Conservation (phyloP, 2,329 filamentous ascomycete genomes). For the Nannizziopsis barbatae region DNA sequence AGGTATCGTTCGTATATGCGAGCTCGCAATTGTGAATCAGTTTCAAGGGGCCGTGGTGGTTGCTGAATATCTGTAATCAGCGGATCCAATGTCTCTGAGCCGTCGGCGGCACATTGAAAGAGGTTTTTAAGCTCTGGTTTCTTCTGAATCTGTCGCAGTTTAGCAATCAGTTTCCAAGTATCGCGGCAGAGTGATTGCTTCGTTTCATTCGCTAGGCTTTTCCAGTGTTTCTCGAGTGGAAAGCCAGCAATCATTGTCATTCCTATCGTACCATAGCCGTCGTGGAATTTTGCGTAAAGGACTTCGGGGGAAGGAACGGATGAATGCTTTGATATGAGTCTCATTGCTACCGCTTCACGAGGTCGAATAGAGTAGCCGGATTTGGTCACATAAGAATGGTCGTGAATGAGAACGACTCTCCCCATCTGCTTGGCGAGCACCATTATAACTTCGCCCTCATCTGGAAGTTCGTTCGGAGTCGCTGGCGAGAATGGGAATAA, state of each 20-base stretch:
- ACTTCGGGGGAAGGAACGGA: constrained; percentile 18
- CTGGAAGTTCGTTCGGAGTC: background rate
- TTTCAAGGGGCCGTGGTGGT: constrained; percentile 16
- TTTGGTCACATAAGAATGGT: constrained; percentile 10
- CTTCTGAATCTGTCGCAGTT: constrained; percentile 16
- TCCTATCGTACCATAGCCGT: constrained; percentile 9
- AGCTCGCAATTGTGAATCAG: constrained; percentile 17
- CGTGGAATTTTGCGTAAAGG: constrained; percentile 3
- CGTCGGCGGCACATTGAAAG: constrained; percentile 20
- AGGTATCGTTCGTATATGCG: constrained; percentile 22
- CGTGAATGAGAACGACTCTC: constrained; percentile 8
- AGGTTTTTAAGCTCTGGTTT: constrained; percentile 14
- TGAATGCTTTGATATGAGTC: constrained; percentile 14
- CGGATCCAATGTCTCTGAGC: constrained; percentile 17
- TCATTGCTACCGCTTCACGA: constrained; percentile 10
- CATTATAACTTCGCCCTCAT: constrained; percentile 9
- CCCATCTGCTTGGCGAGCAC: constrained; percentile 11
- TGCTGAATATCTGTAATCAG: constrained; percentile 20
- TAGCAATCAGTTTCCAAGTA: constrained; percentile 18
- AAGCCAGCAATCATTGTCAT: constrained; percentile 17
- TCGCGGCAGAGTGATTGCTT: constrained; percentile 20
- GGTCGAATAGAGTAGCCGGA: constrained; percentile 1
- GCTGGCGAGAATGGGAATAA: constrained; percentile 2
- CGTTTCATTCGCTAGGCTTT: constrained; percentile 15
- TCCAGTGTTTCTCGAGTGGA: constrained; percentile 16